phyloP scores from a whole-genome alignment of 371 early-diverging fungal species.

The Rhizomucor miehei region DNA sequence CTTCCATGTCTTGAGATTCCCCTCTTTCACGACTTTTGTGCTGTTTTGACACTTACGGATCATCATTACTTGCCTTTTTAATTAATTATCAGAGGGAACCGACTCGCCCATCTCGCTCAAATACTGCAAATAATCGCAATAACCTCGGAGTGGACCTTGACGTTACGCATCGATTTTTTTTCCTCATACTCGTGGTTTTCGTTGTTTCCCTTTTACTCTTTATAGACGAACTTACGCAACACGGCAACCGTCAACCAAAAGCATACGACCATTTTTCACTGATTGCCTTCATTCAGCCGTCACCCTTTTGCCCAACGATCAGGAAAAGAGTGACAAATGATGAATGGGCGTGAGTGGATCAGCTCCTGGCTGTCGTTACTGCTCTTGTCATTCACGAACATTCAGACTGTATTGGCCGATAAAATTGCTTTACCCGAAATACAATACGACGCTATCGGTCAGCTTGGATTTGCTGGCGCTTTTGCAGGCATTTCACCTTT shows the following conservation, averaged over 20 bases:
- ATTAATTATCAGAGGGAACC: no score
- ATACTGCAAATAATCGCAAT: no score
- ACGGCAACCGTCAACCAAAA: neutral
- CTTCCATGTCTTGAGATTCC: neutral
- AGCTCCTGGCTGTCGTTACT: neutral
- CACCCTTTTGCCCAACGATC: no score
- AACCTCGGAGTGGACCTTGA: constrained; percentile 5
- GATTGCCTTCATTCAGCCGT: no score
- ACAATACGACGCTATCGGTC: constrained; percentile 18
- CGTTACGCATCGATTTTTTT: constrained; percentile 9
- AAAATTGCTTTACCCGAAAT: constrained; percentile 13
- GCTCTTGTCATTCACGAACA: neutral
- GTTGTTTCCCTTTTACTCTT: constrained; percentile 10
- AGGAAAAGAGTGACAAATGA: neutral
- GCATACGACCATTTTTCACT: neutral
- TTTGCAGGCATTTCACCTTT: constrained; percentile 37
- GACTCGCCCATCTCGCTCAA: no score
- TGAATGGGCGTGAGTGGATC: neutral
- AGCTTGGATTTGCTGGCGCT: constrained; percentile 34
- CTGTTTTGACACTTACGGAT: neutral
- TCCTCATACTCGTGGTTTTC: constrained; percentile 2
- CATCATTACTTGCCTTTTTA: no score
- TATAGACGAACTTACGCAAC: constrained; percentile 1
- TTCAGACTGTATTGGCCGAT: neutral
- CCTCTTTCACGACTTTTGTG: constrained; percentile 7